Conservation (phyloP, 164 flowering plant genomes). For the Akebia trifoliata region DNA sequence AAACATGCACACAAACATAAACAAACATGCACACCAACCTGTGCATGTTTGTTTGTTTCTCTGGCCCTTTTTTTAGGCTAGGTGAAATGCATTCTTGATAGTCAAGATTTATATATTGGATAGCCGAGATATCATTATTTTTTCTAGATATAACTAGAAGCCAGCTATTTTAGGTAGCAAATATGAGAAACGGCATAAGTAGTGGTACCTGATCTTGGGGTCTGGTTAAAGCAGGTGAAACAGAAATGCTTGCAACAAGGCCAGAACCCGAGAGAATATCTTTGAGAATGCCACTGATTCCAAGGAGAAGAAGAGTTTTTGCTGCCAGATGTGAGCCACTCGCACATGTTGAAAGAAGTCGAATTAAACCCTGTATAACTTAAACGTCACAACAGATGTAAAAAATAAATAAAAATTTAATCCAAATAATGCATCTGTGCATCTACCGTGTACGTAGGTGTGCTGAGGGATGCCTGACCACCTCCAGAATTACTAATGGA, state of each 20-base stretch:
- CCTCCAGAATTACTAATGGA: conserved; percentile 85
- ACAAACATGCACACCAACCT: too few species aligned
- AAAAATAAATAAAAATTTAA: conserved; percentile 1
- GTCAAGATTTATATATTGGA: too few species aligned
- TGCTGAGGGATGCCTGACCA: conserved; percentile 91
- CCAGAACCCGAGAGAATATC: conserved; percentile 89
- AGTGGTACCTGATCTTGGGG: conserved; percentile 88
- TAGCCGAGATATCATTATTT: too few species aligned
- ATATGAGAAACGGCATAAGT: not conserved
- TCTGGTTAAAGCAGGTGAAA: conserved; percentile 88
- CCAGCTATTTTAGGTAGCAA: not conserved
- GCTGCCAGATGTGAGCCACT: conserved; percentile 89
- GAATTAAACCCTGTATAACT: conserved; percentile 77
- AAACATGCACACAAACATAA: too few species aligned
- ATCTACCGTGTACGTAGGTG: conserved; percentile 89
- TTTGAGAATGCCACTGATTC: conserved; percentile 93
- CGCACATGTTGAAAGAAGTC: conserved; percentile 90
- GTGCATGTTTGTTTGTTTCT: too few species aligned
- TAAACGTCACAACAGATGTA: conserved; percentile 18
- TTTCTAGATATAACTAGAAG: not conserved
- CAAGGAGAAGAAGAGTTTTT: conserved; percentile 84
- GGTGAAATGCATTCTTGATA: too few species aligned
- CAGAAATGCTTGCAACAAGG: conserved; percentile 60
- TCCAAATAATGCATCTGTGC: not conserved
- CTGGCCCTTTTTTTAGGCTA: too few species aligned